Evolutionary conservation across 345 rosid species (phyloP).

Genomic region (Euphorbia lathyris): DNA sequence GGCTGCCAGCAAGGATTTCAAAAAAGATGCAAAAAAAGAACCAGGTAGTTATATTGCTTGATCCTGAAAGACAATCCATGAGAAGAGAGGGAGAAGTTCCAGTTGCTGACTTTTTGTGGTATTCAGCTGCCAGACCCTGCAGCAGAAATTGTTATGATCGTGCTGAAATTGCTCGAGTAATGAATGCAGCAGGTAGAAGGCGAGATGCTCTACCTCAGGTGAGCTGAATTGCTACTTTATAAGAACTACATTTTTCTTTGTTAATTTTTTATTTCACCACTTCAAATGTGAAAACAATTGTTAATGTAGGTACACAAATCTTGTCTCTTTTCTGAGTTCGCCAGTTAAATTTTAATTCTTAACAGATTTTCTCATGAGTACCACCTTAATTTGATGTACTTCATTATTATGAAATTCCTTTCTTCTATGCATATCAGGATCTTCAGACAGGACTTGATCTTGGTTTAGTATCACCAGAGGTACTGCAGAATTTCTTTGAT

Average conservation of each 20-base stretch:
- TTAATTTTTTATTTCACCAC: background rate
- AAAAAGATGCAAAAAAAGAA: constrained; percentile 79
- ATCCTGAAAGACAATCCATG: constrained; percentile 83
- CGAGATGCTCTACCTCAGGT: constrained; percentile 92
- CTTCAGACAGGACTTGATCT: constrained; percentile 93
- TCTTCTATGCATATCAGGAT: constrained; percentile 51
- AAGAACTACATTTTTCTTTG: background rate
- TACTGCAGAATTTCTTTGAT: constrained; percentile 86
- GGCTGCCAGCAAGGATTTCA: constrained; percentile 79
- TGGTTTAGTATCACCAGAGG: constrained; percentile 92
- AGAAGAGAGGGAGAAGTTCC: constrained; percentile 89
- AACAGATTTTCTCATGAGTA: background rate
- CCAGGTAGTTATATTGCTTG: constrained; percentile 77
- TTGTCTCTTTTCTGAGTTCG: background rate
- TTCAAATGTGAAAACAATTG: background rate
- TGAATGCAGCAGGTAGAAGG: constrained; percentile 93
- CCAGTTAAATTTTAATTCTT: background rate
- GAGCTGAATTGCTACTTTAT: background rate
- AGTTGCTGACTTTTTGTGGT: constrained; percentile 87
- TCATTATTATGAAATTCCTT: constrained; percentile 9
- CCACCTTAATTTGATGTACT: background rate
- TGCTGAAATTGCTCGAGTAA: constrained; percentile 91
- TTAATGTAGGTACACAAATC: background rate
- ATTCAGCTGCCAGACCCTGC: constrained; percentile 93
- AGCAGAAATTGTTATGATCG: constrained; percentile 89